These are phyloP conservation scores for Leptomonas seymouri DNA, from an alignment of 208 protist genomes.

Conservation along the genomic window DNA sequence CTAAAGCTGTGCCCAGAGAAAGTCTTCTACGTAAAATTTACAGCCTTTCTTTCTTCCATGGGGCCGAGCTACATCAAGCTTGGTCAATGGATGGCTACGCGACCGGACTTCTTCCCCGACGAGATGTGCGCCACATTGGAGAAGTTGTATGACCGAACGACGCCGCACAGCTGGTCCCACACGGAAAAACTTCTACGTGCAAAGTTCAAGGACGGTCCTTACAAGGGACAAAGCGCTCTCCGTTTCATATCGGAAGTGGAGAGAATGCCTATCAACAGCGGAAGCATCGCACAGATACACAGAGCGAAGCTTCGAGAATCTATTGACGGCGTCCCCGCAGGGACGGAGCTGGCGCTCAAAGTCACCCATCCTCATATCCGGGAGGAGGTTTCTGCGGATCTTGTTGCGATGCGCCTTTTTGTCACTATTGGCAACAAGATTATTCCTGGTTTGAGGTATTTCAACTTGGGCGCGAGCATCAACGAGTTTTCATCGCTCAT, in stretches of 20 bases:
- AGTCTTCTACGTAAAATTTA: constrained; percentile 66
- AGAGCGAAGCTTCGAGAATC: constrained; percentile 66
- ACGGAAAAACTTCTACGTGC: constrained; percentile 73
- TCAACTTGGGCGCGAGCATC: constrained; percentile 69
- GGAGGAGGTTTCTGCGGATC: constrained; percentile 68
- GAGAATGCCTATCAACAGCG: constrained; percentile 85
- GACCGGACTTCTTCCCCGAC: constrained; percentile 89
- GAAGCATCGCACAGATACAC: constrained; percentile 94
- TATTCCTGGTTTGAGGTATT: constrained; percentile 63
- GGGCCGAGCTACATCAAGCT: constrained; percentile 95
- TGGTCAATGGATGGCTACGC: constrained; percentile 93
- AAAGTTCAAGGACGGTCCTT: constrained; percentile 22
- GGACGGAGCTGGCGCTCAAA: constrained; percentile 91
- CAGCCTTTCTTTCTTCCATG: constrained; percentile 57
- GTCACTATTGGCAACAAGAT: constrained; percentile 46
- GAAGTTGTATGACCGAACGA: constrained; percentile 72
- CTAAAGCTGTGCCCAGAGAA: constrained; percentile 53
- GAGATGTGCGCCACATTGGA: constrained; percentile 74
- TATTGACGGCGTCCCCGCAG: constrained; percentile 78
- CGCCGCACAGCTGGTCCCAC: constrained; percentile 75
- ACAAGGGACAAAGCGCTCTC: constrained; percentile 45
- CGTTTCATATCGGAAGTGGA: constrained; percentile 79
- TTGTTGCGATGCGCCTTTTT: constrained; percentile 73
- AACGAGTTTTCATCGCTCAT: constrained; percentile 84
- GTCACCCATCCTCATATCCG: constrained; percentile 89